phyloP scores from a whole-genome alignment of 441 rosid species.

The Gossypium schwendimanii region DNA sequence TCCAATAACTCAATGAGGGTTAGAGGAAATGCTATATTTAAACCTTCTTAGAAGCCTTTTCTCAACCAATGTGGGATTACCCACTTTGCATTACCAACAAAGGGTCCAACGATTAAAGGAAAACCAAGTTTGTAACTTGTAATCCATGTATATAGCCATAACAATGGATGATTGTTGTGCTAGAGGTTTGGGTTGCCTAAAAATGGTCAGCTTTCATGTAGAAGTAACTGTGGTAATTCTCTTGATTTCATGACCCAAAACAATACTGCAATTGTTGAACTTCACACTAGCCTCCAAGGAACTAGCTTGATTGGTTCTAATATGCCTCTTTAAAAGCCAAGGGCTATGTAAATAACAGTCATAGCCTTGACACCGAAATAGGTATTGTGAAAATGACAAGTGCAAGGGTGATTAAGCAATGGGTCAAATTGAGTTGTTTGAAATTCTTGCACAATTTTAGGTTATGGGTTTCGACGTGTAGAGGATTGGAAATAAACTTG shows the following conservation, averaged over 20 bases:
- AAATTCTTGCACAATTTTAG: too few relatives aligned
- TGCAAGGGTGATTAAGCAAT: too few relatives aligned
- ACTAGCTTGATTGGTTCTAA: conserved; percentile 26
- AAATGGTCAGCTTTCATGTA: conserved; percentile 26
- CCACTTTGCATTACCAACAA: too few relatives aligned
- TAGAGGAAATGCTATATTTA: too few relatives aligned
- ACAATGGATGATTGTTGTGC: conserved; percentile 23
- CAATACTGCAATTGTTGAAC: conserved; percentile 20
- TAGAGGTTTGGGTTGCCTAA: conserved; percentile 32
- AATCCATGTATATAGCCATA: conserved; percentile 17
- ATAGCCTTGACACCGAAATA: conserved; percentile 20
- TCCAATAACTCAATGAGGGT: too few relatives aligned
- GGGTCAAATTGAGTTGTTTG: too few relatives aligned
- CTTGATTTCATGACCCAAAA: conserved; percentile 25
- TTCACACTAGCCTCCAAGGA: conserved; percentile 26
- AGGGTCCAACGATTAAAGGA: too few relatives aligned
- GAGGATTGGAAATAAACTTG: too few relatives aligned
- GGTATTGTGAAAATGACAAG: too few relatives aligned
- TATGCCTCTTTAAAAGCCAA: conserved; percentile 25
- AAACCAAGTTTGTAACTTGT: neutral
- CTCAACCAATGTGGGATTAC: too few relatives aligned
- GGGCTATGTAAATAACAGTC: conserved; percentile 43
- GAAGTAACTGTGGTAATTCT: conserved; percentile 30
- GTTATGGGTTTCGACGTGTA: too few relatives aligned
- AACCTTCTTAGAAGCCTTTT: too few relatives aligned